These are phyloP conservation scores for Tulasnella sp. DNA, from an alignment of 768 basidiomycete genomes.

Conservation along the genomic window DNA sequence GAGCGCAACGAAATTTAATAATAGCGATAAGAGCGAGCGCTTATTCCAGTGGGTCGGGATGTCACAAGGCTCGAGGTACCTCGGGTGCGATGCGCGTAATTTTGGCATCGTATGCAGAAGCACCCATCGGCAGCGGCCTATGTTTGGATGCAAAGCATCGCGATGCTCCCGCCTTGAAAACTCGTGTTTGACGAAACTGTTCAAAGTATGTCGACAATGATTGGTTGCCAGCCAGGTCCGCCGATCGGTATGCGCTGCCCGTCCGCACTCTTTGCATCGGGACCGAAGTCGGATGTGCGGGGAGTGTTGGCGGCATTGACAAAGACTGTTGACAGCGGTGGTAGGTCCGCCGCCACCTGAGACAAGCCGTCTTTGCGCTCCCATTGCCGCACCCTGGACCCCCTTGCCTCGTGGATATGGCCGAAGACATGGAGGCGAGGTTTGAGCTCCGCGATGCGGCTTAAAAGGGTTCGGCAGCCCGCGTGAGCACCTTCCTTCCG, in stretches of 20 bases:
- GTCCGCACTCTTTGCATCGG: not conserved
- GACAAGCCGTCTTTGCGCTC: not conserved
- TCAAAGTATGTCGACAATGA: conserved; percentile 33
- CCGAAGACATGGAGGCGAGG: conserved; percentile 34
- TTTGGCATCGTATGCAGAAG: not conserved
- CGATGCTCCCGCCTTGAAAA: not conserved
- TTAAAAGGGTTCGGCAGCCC: conserved; percentile 27
- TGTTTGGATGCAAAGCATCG: not conserved
- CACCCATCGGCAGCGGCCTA: not conserved
- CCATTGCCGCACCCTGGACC: conserved; percentile 22
- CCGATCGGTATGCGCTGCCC: conserved; percentile 27
- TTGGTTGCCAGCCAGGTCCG: conserved; percentile 13
- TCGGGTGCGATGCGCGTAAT: not conserved
- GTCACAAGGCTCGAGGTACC: too few species aligned
- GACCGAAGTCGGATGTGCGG: not conserved
- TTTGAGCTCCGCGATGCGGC: not conserved
- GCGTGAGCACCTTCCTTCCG: conserved; percentile 5
- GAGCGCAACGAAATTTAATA: not conserved
- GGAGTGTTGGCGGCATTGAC: conserved; percentile 34
- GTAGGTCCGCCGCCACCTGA: not conserved
- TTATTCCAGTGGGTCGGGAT: too few species aligned
- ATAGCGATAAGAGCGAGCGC: not conserved
- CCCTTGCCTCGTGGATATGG: conserved; percentile 33
- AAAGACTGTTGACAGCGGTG: conserved; percentile 12
- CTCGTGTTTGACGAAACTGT: not conserved